phyloP scores from a whole-genome alignment of 257 asterid species.

The Scutellaria barbata region DNA sequence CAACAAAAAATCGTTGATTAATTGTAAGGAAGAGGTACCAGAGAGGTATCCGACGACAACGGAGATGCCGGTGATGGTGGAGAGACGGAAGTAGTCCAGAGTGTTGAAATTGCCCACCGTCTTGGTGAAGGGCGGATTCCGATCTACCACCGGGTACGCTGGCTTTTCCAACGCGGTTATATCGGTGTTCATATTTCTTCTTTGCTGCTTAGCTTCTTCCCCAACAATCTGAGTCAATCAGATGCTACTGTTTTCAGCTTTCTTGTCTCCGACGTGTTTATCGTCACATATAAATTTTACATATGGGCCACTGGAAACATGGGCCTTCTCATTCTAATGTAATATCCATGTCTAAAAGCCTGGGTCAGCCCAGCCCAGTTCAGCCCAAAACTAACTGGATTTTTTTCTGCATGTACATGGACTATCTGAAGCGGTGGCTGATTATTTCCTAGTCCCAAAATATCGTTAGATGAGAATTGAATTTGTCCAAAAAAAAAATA shows the following conservation, averaged over 20 bases:
- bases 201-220: constrained; percentile 21
- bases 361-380: too few relatives aligned
- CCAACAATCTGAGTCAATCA: constrained; percentile 2
- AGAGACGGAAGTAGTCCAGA: constrained; percentile 87
- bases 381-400: too few relatives aligned
- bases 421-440: too few relatives aligned
- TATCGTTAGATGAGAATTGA: too few relatives aligned
- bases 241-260: constrained; percentile 19
- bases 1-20: neutral
- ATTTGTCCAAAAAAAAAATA: too few relatives aligned
- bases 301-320: neutral
- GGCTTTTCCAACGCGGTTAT: constrained; percentile 93
- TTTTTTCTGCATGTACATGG: too few relatives aligned
- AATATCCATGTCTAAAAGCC: too few relatives aligned
- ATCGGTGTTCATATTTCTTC: constrained; percentile 69
- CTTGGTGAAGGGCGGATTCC: constrained; percentile 89
- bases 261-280: neutral
- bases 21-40: constrained; percentile 43
- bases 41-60: constrained; percentile 97
- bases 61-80: constrained; percentile 88
- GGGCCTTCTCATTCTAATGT: neutral
- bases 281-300: too few relatives aligned
- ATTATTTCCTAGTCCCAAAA: too few relatives aligned
- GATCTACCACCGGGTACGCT: constrained; percentile 87
- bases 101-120: constrained; percentile 80